phyloP scores from a whole-genome alignment of 176 grass and related monocot genomes.

The Carex cristatella region DNA sequence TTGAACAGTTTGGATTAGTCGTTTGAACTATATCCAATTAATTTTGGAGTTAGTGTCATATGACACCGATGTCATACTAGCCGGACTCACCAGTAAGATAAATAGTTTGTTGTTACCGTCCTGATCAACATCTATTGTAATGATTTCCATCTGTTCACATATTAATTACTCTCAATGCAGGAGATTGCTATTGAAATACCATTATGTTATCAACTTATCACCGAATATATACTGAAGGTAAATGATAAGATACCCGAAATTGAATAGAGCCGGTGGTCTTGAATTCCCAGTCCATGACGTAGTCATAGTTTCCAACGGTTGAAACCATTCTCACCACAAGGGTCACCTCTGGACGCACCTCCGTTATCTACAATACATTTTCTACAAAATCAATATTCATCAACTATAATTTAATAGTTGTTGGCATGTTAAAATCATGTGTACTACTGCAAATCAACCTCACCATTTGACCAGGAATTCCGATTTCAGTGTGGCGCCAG shows the following conservation, averaged over 20 bases:
- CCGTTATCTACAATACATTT: conserved; percentile 40
- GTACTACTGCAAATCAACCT: conserved; percentile 5
- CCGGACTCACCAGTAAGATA: neutral
- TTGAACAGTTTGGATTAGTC: too few species aligned
- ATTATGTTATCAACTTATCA: neutral
- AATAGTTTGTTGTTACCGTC: neutral
- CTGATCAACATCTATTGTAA: neutral
- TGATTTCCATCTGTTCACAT: neutral
- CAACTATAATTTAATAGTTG: neutral
- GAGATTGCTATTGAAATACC: neutral
- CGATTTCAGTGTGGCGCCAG: conserved; percentile 74
- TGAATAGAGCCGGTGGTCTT: conserved; percentile 68
- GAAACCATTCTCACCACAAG: conserved; percentile 74
- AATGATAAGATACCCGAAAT: conserved; percentile 35
- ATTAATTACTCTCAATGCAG: neutral
- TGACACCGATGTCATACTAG: too few species aligned
- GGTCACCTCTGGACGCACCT: conserved; percentile 66
- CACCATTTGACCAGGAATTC: conserved; percentile 42
- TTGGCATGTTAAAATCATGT: conserved; percentile 10
- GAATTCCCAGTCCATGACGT: conserved; percentile 86
- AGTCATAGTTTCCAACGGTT: conserved; percentile 72
- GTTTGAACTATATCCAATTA: too few species aligned
- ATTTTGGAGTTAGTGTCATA: too few species aligned
- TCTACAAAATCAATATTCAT: neutral
- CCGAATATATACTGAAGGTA: neutral